Base-by-base conservation (phyloP, 495 filamentous ascomycete genomes). In the Cairneyella variabilis region DNA sequence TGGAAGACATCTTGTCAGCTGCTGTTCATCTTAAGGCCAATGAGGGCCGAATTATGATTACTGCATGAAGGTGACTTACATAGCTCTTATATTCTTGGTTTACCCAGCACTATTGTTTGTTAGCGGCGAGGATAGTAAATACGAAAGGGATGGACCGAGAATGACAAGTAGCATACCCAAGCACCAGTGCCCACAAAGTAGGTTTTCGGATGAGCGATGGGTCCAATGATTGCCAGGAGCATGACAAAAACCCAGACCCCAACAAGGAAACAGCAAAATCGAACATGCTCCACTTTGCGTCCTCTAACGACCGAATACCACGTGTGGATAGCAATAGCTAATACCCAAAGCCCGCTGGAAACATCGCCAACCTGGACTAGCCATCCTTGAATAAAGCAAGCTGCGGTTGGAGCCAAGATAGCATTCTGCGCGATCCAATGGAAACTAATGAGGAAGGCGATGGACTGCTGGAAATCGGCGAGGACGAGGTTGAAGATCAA, bases 401-500 rank as follows among this genome's bases (percentile, higher is more conserved):
- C 68, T 1, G 71, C 69, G 0, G 76, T 72, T 1, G 73, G 74
- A 3, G 77, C 67, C 12, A 65, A 36, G 38, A 86, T 83, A 25
- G 68, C 68, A 47, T 76, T 65, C 7, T 71, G 58, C 1, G 62
- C 44, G 9, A 76, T 69, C 82, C 82, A 85, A 61, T 79, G 73
- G 41, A 78, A 63, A 46, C 71, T 79, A 41, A 84, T 72, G 18
- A 83, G 54, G 54, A 84, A 84, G 9, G 76, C 76, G 6, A 82
- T 62, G 0, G 76, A 72, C 63, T 83, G 81, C 56, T 78, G 73
- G 26, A 83, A 66, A 64, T 85, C 83, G 22, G 83, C 82, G 21
- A 84, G 58, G 7, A 86, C 66, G 22, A 86, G 74, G 58, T 84
- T 83, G 60, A 77, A 83, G 38, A 85, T 83, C 8, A 86, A 70